A percentile compares a stretch with the other conserved stretches of the same genome.
Evolutionary conservation across 2,329 filamentous ascomycete species (phyloP).

Genomic region (Ascochyta rabiei): DNA sequence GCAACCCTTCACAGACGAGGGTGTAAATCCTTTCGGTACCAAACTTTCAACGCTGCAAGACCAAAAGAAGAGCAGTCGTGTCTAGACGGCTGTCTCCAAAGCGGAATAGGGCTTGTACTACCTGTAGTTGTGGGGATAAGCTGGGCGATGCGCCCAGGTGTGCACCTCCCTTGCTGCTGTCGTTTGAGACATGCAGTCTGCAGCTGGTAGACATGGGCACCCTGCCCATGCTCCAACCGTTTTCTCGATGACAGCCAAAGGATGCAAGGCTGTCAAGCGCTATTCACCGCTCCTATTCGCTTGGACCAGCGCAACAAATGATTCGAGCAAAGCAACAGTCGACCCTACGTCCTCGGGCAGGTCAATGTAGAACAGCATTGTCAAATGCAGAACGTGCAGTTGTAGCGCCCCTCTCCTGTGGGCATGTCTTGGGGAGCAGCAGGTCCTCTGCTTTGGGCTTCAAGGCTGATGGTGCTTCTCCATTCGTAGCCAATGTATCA

Average conservation of each 20-base stretch:
- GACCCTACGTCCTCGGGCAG: slow-evolving; percentile 13
- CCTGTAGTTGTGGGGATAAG: slow-evolving; percentile 10
- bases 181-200: slow-evolving; percentile 19
- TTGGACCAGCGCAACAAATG: slow-evolving; percentile 18
- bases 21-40: slow-evolving; percentile 18
- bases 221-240: slow-evolving; percentile 18
- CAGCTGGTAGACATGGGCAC: slow-evolving; percentile 13
- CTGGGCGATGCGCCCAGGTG: slow-evolving; percentile 14
- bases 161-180: slow-evolving; percentile 22
- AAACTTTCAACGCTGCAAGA: slow-evolving; percentile 9
- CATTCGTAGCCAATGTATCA: slow-evolving; percentile 31
- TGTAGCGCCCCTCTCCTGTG: slow-evolving; percentile 7
- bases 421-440: slow-evolving; percentile 17
- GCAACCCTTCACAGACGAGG: slow-evolving; percentile 14
- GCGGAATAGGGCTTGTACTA: slow-evolving; percentile 5
- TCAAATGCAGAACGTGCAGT: slow-evolving; percentile 35
- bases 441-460: slow-evolving; percentile 14
- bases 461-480: slow-evolving; percentile 24
- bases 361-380: slow-evolving; percentile 32
- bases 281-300: slow-evolving; percentile 28
- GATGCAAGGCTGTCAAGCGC: slow-evolving; percentile 23
- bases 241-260: slow-evolving; percentile 15
- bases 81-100: slow-evolving; percentile 9
- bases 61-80: slow-evolving; percentile 10
- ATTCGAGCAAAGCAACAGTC: slow-evolving; percentile 24